phyloP scores from a whole-genome alignment of 108 stramenopile species.

The Nannochloropsis gaditana region DNA sequence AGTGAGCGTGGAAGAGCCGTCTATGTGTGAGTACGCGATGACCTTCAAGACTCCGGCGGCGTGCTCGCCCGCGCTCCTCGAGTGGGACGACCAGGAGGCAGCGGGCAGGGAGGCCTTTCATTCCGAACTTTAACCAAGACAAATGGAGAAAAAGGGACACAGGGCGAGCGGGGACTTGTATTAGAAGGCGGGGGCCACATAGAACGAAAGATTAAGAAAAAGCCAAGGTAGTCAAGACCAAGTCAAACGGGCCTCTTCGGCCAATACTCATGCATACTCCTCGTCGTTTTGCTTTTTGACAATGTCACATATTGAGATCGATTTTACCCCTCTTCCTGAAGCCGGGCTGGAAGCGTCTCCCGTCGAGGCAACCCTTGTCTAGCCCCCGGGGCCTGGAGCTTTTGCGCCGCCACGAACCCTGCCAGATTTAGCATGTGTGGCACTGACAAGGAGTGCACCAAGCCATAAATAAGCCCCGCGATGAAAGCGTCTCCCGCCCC shows the following conservation, averaged over 20 bases:
- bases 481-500: constrained; percentile 50
- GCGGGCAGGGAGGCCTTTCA: not conserved
- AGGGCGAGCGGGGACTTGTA: no score
- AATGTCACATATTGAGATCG: no score
- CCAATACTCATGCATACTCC: no score
- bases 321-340: not conserved
- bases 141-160: no score
- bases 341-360: not conserved
- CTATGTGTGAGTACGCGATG: constrained; percentile 52
- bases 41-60: constrained; percentile 51
- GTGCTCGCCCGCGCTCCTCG: constrained; percentile 29
- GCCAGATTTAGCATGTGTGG: constrained; percentile 32
- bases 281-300: no score
- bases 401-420: constrained; percentile 42
- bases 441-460: not conserved
- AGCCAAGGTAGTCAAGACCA: no score
- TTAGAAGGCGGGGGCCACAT: no score
- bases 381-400: constrained; percentile 38
- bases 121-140: not conserved
- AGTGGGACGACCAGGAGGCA: not conserved
- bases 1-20: constrained; percentile 49
- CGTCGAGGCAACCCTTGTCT: constrained; percentile 33
- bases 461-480: constrained; percentile 38
- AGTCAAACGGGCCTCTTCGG: no score
- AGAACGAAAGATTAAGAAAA: no score